Evolutionary conservation across 2,329 filamentous ascomycete species (phyloP).

Genomic region (Epichloe glyceriae): DNA sequence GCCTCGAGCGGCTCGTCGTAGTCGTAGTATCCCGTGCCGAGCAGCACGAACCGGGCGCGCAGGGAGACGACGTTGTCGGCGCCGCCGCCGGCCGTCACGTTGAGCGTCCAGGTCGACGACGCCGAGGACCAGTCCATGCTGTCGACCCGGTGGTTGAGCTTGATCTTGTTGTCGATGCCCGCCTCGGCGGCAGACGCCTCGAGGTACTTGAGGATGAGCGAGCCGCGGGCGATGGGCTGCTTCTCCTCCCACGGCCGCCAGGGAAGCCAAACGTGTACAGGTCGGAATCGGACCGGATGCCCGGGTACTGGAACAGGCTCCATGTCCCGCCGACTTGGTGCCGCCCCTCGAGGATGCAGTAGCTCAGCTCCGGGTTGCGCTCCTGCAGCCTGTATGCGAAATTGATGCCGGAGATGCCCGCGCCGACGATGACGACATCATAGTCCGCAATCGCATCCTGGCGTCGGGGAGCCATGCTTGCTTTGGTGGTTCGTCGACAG

Average conservation of each 20-base stretch:
- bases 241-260: conserved; percentile 55
- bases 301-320: conserved; percentile 61
- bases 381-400: conserved; percentile 51
- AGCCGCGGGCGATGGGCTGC: conserved; percentile 35
- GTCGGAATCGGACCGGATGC: conserved; percentile 50
- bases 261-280: conserved; percentile 47
- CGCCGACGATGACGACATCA: conserved; percentile 53
- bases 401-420: conserved; percentile 60
- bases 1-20: conserved; percentile 47
- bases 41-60: conserved; percentile 41
- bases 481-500: background rate
- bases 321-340: conserved; percentile 57
- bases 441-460: conserved; percentile 3
- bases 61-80: conserved; percentile 8
- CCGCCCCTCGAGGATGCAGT: conserved; percentile 52
- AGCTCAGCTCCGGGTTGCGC: conserved; percentile 39
- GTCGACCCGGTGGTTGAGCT: conserved; percentile 32
- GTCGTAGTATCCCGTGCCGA: conserved; percentile 48
- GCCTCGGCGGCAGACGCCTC: conserved; percentile 30
- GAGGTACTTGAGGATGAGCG: conserved; percentile 37
- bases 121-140: conserved; percentile 37
- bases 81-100: conserved; percentile 19
- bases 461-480: background rate
- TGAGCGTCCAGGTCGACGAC: conserved; percentile 39
- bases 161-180: conserved; percentile 30